Conservation (phyloP, 257 asterid species). For the Solanum megistacrolobum region DNA sequence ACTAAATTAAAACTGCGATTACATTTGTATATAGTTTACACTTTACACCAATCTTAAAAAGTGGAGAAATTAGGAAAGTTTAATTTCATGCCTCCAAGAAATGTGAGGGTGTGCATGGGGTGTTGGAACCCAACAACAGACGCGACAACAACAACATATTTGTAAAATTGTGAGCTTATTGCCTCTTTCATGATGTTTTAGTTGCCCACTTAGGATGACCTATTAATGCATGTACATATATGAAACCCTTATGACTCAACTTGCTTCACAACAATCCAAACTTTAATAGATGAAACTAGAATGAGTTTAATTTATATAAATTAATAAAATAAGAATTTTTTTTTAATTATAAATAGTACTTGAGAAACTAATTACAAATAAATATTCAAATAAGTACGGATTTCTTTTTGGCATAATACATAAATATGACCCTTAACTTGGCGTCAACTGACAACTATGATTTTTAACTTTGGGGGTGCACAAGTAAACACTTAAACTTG, state of each 20-base stretch:
- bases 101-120: neutral
- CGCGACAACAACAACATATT: neutral
- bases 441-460: no score
- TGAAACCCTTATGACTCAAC: neutral
- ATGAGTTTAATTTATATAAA: neutral
- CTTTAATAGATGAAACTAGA: neutral
- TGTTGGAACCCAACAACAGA: neutral
- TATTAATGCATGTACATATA: neutral
- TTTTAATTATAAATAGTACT: no score
- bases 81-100: neutral
- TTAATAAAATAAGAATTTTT: no score
- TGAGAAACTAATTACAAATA: no score
- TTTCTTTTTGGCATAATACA: no score
- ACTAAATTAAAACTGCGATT: neutral
- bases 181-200: neutral
- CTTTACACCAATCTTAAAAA: neutral
- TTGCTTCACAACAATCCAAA: neutral
- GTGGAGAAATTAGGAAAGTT: neutral
- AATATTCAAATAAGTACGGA: no score
- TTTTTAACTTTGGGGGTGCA: no score
- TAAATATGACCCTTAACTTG: no score
- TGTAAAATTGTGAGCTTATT: neutral
- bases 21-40: neutral
- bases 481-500: no score
- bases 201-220: neutral